Base-by-base conservation (phyloP, 495 filamentous ascomycete genomes). In the Filosporella fistucella region DNA sequence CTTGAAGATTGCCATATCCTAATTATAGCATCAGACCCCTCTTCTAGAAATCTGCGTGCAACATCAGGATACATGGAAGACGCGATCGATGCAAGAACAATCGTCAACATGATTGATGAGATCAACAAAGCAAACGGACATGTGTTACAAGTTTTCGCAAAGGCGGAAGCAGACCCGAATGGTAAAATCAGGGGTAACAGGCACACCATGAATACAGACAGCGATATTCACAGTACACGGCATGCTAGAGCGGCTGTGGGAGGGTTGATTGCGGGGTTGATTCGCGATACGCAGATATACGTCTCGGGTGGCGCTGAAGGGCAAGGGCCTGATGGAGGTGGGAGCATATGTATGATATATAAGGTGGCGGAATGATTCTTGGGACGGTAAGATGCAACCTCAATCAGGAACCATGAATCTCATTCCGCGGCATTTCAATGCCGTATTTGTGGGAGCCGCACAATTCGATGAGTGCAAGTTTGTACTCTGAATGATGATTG, bases 181-280 rank as follows among this genome's bases (percentile, higher is more conserved):
- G 49, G 49, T 24, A 39, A 17, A 23, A 56, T 60, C 21, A 35
- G 54, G 9, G 57, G 57, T 9, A 41, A 28, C 4, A 57, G 54
- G 40, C 51, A 61, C 34, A 58, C 57, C 2, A 60, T 57, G 57
- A 60, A 56, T 33, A 57, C 55, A 24, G 57, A 57, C 35, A 55
- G 51, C 34, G 58, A 61, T 47, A 49, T 57, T 20, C 54, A 57
- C 44, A 55, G 54, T 23, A 57, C 58, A 9, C 28, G 54, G 41
- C 53, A 56, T 51, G 58, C 58, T 25, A 29, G 53, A 36, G 57
- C 52, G 25, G 54, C 54, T 40, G 47, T 55, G 8, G 54, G 54
- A 33, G 54, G 54, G 8, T 36, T 60, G 18, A 45, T 60, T 45
- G 51, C 57, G 25, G 57, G 57, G 22, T 45, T 59, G 26, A 47